Base-by-base conservation (phyloP, 345 rosid genomes). In the Melaleuca quinquenervia region DNA sequence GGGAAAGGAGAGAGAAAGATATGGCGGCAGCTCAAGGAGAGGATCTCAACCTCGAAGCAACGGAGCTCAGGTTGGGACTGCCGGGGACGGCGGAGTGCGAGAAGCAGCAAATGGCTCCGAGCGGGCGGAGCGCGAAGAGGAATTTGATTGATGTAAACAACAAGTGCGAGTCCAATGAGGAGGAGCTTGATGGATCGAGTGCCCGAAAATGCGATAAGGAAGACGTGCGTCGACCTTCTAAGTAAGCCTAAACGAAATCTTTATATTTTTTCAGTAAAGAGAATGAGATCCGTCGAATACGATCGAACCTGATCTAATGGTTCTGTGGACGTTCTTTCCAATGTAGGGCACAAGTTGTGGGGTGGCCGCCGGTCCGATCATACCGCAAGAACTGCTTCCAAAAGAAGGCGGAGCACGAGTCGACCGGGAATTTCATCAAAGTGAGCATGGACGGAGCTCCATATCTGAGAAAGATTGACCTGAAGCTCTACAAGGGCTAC, bases 391-490 rank as follows among this genome's bases (percentile, higher is more conserved):
- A 93, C 83, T 91, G 51, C 86, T 62, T 92, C 78, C 92, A 90
- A 11, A 87, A 89, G 92, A 94, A 94, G 87, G 86, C 62, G 32
- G 96, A 93, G 83, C 87, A 90, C 8, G 93, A 92, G 52, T 85
- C 85, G 20, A 56, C 60, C 53, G 95, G 95, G 88, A 91, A 89
- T 45, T 93, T 90, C 58, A 93, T 96, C 85, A 96, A 96, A 91
- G 98, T 96, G 70, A 96, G 98, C 90, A 93, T 94, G 98, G 98
- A 94, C 53, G 96, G 98, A 55, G 96, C 96, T 27, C 98, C 98
- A 20, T 96, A 94, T 84, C 93, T 96, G 0, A 94, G 98, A 82
- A 96, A 96, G 87, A 92, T 96, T 83, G 96, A 96, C 88, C 91
- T 96, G 64, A 94, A 93, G 87, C 88, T 86, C 64, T 96, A 92